Base-by-base conservation (phyloP, 2,329 filamentous ascomycete genomes). In the Aspergillus latus region DNA sequence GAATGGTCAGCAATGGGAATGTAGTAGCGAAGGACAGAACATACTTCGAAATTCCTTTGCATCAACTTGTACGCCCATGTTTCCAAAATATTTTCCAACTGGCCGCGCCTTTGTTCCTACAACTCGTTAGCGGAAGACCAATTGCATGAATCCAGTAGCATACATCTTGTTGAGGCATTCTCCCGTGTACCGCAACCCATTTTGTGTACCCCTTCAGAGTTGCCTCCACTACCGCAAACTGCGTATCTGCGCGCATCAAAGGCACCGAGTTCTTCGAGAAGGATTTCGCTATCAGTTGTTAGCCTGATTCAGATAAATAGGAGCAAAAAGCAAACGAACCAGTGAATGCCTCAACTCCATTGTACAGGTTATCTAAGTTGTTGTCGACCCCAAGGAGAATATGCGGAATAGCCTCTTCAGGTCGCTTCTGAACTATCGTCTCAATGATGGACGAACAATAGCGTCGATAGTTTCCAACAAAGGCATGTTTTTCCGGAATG, bases 401-500 rank as follows among this genome's bases (percentile, higher is more conserved):
- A 72, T 97, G 90, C 40, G 86, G 84, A 62, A 97, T 86, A 0
- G 93, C 93, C 59, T 97, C 92, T 49, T 89, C 84, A 2, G 92
- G 86, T 64, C 90, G 89, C 63, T 89, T 83, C 62, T 89, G 84
- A 21, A 95, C 91, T 60, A 97, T 90, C 13, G 83, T 83, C 73
- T 97, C 93, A 54, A 99, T 91, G 28, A 97, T 84, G 58, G 90
- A 88, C 2, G 87, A 86, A 71, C 92, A 94, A 68, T 96, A 97
- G 57, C 94, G 84, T 39, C 94, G 84, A 72, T 99, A 99, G 68
- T 99, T 97, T 3, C 93, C 92, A 9, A 97, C 82, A 71, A 99
- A 99, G 1, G 92, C 91, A 74, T 99, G 94, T 26, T 92, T 84
- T 71, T 99, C 94, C 0, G 94, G 94, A 16, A 93, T 80, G 0